Conservation (phyloP, 192 early-diverging fungal genomes). For the Linnemannia schmuckeri region DNA sequence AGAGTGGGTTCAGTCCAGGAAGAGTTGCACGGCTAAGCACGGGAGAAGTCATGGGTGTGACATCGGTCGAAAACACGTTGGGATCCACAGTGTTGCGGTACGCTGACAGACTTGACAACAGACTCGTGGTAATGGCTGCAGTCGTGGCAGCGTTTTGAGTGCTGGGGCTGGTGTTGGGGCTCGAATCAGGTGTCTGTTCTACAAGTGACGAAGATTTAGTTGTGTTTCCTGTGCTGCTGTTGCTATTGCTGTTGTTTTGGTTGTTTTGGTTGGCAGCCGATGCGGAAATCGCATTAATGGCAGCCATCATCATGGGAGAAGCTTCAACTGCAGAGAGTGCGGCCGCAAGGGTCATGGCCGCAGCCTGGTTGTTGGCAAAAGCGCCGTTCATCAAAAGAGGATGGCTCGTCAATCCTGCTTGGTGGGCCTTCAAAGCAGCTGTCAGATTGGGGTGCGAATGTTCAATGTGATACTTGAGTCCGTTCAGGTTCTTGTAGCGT, state of each 20-base stretch:
- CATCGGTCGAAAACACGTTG: conserved; percentile 44
- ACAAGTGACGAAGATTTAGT: conserved; percentile 14
- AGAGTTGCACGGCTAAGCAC: conserved; percentile 44
- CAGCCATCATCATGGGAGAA: conserved; percentile 53
- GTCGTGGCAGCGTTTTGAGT: neutral
- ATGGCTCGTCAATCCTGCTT: conserved; percentile 42
- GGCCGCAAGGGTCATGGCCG: conserved; percentile 65
- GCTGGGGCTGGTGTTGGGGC: conserved; percentile 31
- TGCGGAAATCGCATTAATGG: conserved; percentile 45
- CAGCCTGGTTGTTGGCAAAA: conserved; percentile 57
- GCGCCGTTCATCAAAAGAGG: conserved; percentile 44
- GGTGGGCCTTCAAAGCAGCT: conserved; percentile 53
- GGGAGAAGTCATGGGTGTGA: conserved; percentile 51
- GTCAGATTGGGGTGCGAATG: conserved; percentile 79
- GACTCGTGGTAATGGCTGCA: neutral
- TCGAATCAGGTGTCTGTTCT: conserved; percentile 47
- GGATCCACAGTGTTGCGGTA: conserved; percentile 31
- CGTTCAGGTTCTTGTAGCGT: conserved; percentile 96
- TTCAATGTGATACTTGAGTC: conserved; percentile 95
- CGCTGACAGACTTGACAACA: neutral
- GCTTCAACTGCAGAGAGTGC: conserved; percentile 64
- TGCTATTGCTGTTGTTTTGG: neutral
- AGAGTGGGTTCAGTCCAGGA: conserved; percentile 32
- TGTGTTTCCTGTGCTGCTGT: neutral
- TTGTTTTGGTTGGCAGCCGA: conserved; percentile 34